Base-by-base conservation (phyloP, 2,329 filamentous ascomycete genomes). In the Elsinoe batatas region DNA sequence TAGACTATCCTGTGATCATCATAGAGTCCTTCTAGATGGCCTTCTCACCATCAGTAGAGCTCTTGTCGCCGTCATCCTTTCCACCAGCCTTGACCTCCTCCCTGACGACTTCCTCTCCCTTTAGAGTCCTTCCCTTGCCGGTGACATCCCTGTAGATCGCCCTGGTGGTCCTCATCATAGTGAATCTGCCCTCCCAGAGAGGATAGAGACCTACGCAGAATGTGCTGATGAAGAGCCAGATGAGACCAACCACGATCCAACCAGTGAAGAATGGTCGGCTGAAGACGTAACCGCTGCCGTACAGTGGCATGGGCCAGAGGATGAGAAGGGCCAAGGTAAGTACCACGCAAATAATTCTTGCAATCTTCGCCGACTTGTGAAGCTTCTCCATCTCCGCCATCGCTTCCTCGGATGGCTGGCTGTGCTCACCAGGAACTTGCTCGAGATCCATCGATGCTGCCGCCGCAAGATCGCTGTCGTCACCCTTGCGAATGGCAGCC, bases 241-340 rank as follows among this genome's bases (percentile, higher is more conserved):
- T 74, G 55, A 93, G 87, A 8, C 84, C 85, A 7, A 88, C 80
- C n/a, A 58, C 54, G 36, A 62, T 53, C 87, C 87, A 91, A 44
- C 87, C 87, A 0, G 85, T 88, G 71, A 91, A 93, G 75, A 93
- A 93, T 20, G 76, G 77, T 74, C 88, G 86, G 68, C 78, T 83
- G 71, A 93, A 94, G 54, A 95, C 79, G 67, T 95, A 95, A 0
- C 80, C 80, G 0, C 78, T 78, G 10, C 88, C 90, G 65, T 93
- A 95, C 82, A 95, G 83, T 1, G 90, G 90, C 79, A 95, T 91
- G 0, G 91, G 90, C 89, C 90, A 95, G 13, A 95, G 78, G 1
- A 95, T 76, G 0, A 95, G 74, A 56, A 95, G 75, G 0, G 81
- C 77, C 0, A 95, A 58, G 0, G 88, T 87, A 73, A 88, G 75